Base-by-base conservation (phyloP, 1,284 basidiomycete species). In the Marasmius fiardii region DNA sequence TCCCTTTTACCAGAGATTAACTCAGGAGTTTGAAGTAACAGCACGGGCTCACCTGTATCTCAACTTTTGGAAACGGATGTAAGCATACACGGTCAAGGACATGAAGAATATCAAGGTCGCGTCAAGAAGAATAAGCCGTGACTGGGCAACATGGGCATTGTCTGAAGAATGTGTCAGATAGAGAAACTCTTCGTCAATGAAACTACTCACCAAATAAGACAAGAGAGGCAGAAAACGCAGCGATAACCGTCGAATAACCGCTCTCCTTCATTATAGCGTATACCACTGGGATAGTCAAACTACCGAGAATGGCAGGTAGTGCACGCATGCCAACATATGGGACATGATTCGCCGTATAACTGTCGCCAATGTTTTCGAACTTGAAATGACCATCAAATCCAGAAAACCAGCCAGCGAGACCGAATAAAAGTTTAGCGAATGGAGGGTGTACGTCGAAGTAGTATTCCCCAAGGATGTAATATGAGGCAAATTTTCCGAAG, bases 371-470 rank as follows among this genome's bases (percentile, higher is more conserved):
- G 67, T 88, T 90, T 58, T 96, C 92, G 75, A 99, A 99, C 41
- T 87, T 81, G 72, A 98, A 99, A 53, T 86, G 76, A 28, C 96
- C 97, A 65, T 98, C 91, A 68, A 96, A 99, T 8, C 97, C 97
- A 43, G 96, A 92, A 58, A 97, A 88, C 92, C 93, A 98, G 59
- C 94, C 97, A 24, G 92, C 90, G 37, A 96, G 81, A 47, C 90
- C 97, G 65, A 95, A 91, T 31, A 98, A 79, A 61, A 98, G 81
- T 70, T 98, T 98, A 45, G 95, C 94, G 53, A 98, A 86, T 14
- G 96, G 96, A 39, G 96, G 96, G 67, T 99, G 97, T 3, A 99
- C 97, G 71, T 99, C 97, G 77, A 99, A 99, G 75, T 98, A 98
- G 76, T 97, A 99, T 73, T 97, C 85, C 60, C 94, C 81, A 53